phyloP scores from a whole-genome alignment of 306 rosid genomes.

The Gastrolobium villosum region DNA sequence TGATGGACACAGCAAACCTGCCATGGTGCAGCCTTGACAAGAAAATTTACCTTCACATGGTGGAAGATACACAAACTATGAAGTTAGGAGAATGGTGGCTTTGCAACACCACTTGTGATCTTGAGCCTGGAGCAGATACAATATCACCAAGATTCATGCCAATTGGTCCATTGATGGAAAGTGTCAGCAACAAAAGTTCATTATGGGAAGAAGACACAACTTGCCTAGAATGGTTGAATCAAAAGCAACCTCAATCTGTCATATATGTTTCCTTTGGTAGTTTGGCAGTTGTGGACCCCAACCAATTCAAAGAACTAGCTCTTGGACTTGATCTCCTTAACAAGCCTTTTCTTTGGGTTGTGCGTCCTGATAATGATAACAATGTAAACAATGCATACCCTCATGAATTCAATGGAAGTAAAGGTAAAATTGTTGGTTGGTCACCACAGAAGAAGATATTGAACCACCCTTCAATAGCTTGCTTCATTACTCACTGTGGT shows the following conservation, averaged over 20 bases:
- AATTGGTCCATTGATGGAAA: constrained; percentile 44
- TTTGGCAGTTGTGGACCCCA: neutral
- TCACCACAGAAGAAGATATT: constrained; percentile 54
- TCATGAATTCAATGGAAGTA: constrained; percentile 34
- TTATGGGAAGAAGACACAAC: constrained; percentile 36
- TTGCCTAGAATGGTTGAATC: constrained; percentile 45
- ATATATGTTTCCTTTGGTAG: constrained; percentile 47
- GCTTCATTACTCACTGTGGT: constrained; percentile 61
- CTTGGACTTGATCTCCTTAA: constrained; percentile 44
- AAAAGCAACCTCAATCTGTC: constrained; percentile 30
- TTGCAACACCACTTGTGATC: constrained; percentile 50
- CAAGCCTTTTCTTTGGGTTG: constrained; percentile 51
- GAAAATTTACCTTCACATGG: constrained; percentile 27
- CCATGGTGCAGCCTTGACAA: constrained; percentile 16
- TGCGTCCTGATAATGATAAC: neutral
- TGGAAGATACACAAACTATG: neutral
- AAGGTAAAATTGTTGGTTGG: constrained; percentile 52
- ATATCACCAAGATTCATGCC: constrained; percentile 33
- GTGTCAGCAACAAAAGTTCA: constrained; percentile 7
- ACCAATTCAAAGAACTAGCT: constrained; percentile 47
- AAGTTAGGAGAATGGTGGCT: constrained; percentile 50
- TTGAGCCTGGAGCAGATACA: constrained; percentile 36
- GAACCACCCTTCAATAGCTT: constrained; percentile 44
- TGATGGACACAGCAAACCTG: neutral
- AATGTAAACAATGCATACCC: constrained; percentile 19